Percentiles rank a stretch among this genome's conserved stretches.
Conservation (phyloP, 1,284 basidiomycete genomes). For the Ceratobasidium sp. region DNA sequence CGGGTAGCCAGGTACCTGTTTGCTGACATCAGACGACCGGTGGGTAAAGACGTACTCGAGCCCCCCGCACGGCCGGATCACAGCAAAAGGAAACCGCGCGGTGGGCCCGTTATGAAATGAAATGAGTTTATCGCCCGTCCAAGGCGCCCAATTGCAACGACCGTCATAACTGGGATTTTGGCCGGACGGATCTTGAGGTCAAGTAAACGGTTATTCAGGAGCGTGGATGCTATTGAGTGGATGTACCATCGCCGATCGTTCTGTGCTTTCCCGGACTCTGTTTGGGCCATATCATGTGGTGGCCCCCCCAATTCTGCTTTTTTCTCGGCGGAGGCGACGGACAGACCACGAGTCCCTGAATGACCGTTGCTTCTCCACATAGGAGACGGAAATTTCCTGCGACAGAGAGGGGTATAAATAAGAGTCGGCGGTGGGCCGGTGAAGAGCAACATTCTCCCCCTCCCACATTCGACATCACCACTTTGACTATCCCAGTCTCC, state of each 20-base stretch:
- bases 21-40: conserved; percentile 43
- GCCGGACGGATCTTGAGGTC: conserved; percentile 36
- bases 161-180: conserved; percentile 23
- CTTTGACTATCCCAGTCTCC: conserved; percentile 38
- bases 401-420: background rate
- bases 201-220: conserved; percentile 27
- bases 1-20: conserved; percentile 31
- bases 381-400: conserved; percentile 20
- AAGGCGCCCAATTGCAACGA: conserved; percentile 31
- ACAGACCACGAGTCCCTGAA: background rate
- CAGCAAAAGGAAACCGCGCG: conserved; percentile 42
- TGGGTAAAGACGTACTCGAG: background rate
- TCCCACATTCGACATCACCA: conserved; percentile 16
- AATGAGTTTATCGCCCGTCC: conserved; percentile 16
- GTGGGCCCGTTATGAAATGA: conserved; percentile 38
- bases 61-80: conserved; percentile 44
- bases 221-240: conserved; percentile 16
- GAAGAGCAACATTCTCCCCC: conserved; percentile 12
- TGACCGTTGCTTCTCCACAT: background rate
- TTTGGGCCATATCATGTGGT: conserved; percentile 36
- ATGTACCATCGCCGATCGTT: conserved; percentile 12
- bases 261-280: conserved; percentile 27
- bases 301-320: background rate
- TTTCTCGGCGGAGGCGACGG: conserved; percentile 16
- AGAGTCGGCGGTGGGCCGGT: background rate